Percentiles rank a stretch among this genome's conserved stretches.
Conservation (phyloP, 1,284 basidiomycete genomes). For the Irpex sp. region DNA sequence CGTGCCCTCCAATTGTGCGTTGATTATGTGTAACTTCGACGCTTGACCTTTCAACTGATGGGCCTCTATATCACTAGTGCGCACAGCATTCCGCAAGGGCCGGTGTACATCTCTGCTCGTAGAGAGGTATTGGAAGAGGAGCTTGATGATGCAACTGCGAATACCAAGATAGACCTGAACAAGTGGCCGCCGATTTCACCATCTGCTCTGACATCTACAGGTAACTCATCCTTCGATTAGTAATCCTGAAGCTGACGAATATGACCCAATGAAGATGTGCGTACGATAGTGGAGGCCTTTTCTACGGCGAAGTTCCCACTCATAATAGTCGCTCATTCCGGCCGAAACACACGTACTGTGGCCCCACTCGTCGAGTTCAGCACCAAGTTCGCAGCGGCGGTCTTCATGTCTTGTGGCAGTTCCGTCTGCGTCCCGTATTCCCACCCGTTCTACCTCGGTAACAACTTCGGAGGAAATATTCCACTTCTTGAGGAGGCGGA, state of each 20-base stretch:
- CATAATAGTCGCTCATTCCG: slow-evolving; percentile 62
- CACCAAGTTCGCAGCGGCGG: slow-evolving; percentile 47
- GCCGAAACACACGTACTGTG: slow-evolving; percentile 51
- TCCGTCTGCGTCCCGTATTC: slow-evolving; percentile 53
- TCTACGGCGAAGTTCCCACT: slow-evolving; percentile 50
- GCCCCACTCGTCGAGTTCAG: slow-evolving; percentile 46
- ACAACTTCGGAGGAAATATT: slow-evolving; percentile 44
- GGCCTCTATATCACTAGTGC: slow-evolving; percentile 36
- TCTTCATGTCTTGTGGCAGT: slow-evolving; percentile 50
- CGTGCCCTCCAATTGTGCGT: slow-evolving; percentile 60
- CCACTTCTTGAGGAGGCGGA: slow-evolving; percentile 51
- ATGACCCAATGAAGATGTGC: slow-evolving; percentile 32
- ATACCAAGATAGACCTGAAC: slow-evolving; percentile 26
- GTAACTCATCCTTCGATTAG: slow-evolving; percentile 28
- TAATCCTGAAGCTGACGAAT: background rate
- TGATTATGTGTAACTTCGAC: background rate
- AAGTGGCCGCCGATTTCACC: slow-evolving; percentile 53
- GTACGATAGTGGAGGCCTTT: slow-evolving; percentile 45
- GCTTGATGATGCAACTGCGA: slow-evolving; percentile 36
- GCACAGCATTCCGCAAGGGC: slow-evolving; percentile 62
- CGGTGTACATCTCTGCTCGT: slow-evolving; percentile 71
- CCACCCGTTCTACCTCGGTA: slow-evolving; percentile 51
- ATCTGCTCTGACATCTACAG: slow-evolving; percentile 41
- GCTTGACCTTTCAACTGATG: background rate
- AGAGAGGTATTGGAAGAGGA: slow-evolving; percentile 69